Evolutionary conservation across 1,284 basidiomycete genomes (phyloP), one percentile per base, ranked within the genome.

Genomic region (Bjerkandera adusta): DNA sequence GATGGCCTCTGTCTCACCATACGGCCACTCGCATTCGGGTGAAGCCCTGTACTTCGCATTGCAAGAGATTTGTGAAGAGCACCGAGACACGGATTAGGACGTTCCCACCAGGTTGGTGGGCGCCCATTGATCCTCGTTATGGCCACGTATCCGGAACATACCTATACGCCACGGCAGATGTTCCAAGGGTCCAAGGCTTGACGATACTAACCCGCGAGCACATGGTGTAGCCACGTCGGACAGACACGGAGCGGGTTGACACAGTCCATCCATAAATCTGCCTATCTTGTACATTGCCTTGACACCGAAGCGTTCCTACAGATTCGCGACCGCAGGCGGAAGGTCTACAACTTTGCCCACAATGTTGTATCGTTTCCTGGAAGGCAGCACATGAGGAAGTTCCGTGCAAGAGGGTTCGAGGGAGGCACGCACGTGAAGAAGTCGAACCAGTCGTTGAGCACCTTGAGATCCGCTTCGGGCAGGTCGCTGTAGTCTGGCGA

Each of bases 401-500:
- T n/a, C 20, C 15, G 32, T 8, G 4, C 38, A 16, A 27, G 26
- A 27, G 5, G 24, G 40, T 26, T 15, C 18, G 13, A 27, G 41
- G 44, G 37, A 13, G 8, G 54, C 26, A 75, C 81, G 65, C 70
- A 85, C 72, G 69, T 60, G 64, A 87, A 88, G 69, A 95, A 96
- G 5, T 72, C 61, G 63, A 88, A 77, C 96, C 96, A 98, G 58
- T 97, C 92, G 53, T 97, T 79, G 44, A 98, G 74, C 1, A 92
- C 89, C 67, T 92, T 92, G 65, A 70, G 66, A 62, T 97, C 90
- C 54, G 79, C 79, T 52, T 83, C 84, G 43, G 79, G 76, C 37
- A 99, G 75, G 0, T 65, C 70, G 54, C 85, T 90, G 65, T 92
- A 97, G 64, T 99, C 95, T 3, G 92, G 69, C 3, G 94, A 75